Evolutionary conservation across 2,329 filamentous ascomycete genomes (phyloP).

Genomic region (Penicillium nordicum): DNA sequence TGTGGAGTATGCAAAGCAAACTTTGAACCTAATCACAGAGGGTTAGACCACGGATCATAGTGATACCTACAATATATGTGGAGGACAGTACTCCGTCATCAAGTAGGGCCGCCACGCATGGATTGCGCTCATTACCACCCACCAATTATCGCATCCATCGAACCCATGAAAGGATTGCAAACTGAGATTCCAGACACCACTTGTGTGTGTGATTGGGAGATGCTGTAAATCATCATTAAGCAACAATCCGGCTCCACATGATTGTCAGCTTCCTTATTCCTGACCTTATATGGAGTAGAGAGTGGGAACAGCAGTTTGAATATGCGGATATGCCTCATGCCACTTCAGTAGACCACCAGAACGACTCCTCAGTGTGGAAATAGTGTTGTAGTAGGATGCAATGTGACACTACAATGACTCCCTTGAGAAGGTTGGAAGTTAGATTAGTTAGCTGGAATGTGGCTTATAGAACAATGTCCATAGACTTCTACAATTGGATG

Average conservation of each 20-base stretch:
- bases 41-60: background rate
- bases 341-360: background rate
- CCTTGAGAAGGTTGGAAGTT: background rate
- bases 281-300: background rate
- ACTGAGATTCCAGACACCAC: background rate
- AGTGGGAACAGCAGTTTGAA: background rate
- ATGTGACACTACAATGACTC: background rate
- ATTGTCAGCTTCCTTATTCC: background rate
- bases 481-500: background rate
- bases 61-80: background rate
- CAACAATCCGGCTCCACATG: background rate
- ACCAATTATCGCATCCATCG: background rate
- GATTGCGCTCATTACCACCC: background rate
- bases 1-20: background rate
- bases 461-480: background rate
- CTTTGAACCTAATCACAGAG: background rate
- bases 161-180: background rate
- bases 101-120: background rate
- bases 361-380: background rate
- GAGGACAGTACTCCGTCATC: conserved; percentile 9
- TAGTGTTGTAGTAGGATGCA: background rate
- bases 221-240: background rate
- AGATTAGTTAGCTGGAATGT: background rate
- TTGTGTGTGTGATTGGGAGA: background rate
- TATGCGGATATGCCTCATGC: background rate